Percentiles rank a stretch among this genome's conserved stretches.
Conservation (phyloP, 345 rosid species). For the Ricinus communis region DNA sequence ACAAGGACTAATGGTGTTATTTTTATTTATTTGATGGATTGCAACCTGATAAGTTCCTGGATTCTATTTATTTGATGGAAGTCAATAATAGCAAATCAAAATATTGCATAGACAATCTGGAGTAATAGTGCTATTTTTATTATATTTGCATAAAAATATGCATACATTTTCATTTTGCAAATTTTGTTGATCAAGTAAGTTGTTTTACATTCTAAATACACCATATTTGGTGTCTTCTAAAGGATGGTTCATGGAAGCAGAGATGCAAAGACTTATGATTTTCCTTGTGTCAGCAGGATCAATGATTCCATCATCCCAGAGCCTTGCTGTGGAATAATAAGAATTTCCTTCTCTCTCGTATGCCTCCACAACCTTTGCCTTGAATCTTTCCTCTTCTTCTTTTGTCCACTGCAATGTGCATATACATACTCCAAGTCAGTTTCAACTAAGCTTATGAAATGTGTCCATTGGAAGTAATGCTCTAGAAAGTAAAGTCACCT, state of each 20-base stretch:
- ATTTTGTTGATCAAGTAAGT: too few relatives aligned
- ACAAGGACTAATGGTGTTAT: too few relatives aligned
- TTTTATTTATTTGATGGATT: too few relatives aligned
- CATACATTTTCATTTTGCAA: too few relatives aligned
- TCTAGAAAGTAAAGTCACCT: slow-evolving; percentile 42
- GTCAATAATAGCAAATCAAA: too few relatives aligned
- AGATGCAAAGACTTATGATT: slow-evolving; percentile 63
- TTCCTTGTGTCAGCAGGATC: slow-evolving; percentile 91
- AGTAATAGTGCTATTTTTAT: too few relatives aligned
- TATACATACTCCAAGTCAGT: background rate
- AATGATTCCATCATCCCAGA: slow-evolving; percentile 94
- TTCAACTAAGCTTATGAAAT: slow-evolving; percentile 1
- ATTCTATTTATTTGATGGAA: too few relatives aligned
- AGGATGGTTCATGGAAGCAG: slow-evolving; percentile 62
- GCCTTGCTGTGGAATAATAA: slow-evolving; percentile 86
- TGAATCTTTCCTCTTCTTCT: slow-evolving; percentile 71
- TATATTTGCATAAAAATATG: too few relatives aligned
- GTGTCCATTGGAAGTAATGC: background rate
- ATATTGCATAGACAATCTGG: too few relatives aligned
- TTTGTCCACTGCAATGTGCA: slow-evolving; percentile 62
- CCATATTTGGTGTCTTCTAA: slow-evolving; percentile 70
- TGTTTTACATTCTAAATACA: slow-evolving; percentile 79
- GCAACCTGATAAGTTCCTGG: too few relatives aligned
- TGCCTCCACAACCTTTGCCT: slow-evolving; percentile 68
- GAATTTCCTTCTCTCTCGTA: slow-evolving; percentile 80